Percentiles rank a stretch among this genome's conserved stretches.
phyloP scores from a whole-genome alignment of 169 alveolate species.

The Ichthyophthirius multifiliis region DNA sequence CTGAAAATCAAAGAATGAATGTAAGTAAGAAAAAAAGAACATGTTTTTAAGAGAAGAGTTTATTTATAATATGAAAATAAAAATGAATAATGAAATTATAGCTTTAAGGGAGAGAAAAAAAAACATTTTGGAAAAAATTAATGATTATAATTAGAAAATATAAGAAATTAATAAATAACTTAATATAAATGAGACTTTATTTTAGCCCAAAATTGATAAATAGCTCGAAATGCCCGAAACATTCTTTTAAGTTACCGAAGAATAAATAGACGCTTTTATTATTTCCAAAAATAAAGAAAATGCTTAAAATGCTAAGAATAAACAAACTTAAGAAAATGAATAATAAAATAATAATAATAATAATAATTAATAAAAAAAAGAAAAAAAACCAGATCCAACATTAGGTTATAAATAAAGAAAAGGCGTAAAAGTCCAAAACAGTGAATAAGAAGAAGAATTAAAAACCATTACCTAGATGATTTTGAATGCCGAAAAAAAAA shows the following conservation, averaged over 20 bases:
- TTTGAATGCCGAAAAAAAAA: conserved; percentile 46
- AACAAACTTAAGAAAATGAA: conserved; percentile 18
- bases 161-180: conserved; percentile 67
- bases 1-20: conserved; percentile 85
- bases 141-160: conserved; percentile 57
- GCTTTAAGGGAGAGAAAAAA: conserved; percentile 72
- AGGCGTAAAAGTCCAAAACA: conserved; percentile 41
- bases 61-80: conserved; percentile 79
- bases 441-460: conserved; percentile 58
- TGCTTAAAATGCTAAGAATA: conserved; percentile 2
- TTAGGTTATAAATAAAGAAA: conserved; percentile 30
- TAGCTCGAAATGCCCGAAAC: conserved; percentile 72
- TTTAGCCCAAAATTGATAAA: conserved; percentile 68
- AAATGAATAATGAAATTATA: conserved; percentile 72
- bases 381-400: neutral
- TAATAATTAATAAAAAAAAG: conserved; percentile 31
- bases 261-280: conserved; percentile 54
- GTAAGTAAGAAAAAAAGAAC: conserved; percentile 83
- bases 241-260: conserved; percentile 69
- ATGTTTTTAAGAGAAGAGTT: conserved; percentile 88
- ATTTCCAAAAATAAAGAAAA: neutral
- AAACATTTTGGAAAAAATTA: conserved; percentile 63
- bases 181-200: conserved; percentile 54
- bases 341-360: conserved; percentile 52
- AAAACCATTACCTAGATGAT: conserved; percentile 46